These are phyloP conservation scores for Penicillium herquei DNA, from an alignment of 495 filamentous ascomycete genomes.

Conservation along the genomic window DNA sequence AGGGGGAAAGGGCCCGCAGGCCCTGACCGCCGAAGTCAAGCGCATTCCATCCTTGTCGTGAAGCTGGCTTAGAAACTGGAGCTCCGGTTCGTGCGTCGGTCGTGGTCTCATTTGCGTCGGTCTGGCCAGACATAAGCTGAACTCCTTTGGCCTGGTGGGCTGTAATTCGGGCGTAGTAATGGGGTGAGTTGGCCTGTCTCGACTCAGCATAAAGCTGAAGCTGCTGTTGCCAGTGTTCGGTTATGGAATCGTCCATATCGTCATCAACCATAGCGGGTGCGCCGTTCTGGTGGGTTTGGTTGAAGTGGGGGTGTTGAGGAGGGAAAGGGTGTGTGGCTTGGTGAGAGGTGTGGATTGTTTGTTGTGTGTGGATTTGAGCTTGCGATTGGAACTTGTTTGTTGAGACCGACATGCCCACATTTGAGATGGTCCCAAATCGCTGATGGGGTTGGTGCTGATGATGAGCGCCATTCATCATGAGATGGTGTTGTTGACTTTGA, in stretches of 20 bases:
- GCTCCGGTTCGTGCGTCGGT: slow-evolving; percentile 61
- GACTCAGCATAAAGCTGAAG: slow-evolving; percentile 73
- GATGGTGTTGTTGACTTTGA: slow-evolving; percentile 72
- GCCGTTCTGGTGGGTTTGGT: slow-evolving; percentile 73
- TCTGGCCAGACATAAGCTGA: slow-evolving; percentile 52
- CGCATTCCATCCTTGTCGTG: slow-evolving; percentile 82
- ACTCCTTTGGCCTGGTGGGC: slow-evolving; percentile 63
- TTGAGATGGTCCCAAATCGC: slow-evolving; percentile 43
- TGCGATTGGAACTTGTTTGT: slow-evolving; percentile 65
- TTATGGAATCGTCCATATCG: slow-evolving; percentile 59
- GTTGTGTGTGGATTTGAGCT: slow-evolving; percentile 61
- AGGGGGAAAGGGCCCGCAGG: slow-evolving; percentile 70
- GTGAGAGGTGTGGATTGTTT: slow-evolving; percentile 63
- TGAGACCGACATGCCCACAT: slow-evolving; percentile 53
- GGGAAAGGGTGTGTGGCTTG: slow-evolving; percentile 63
- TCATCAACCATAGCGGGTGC: slow-evolving; percentile 56
- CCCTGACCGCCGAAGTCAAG: slow-evolving; percentile 94
- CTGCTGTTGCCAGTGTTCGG: slow-evolving; percentile 88
- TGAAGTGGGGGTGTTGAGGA: slow-evolving; percentile 81
- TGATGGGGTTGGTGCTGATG: slow-evolving; percentile 34
- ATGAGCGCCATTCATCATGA: slow-evolving; percentile 66
- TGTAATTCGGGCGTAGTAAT: slow-evolving; percentile 61
- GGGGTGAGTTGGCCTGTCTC: slow-evolving; percentile 60
- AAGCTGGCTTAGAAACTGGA: slow-evolving; percentile 52
- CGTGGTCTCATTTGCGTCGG: slow-evolving; percentile 59